Percentiles rank a stretch among this genome's conserved stretches.
Evolutionary conservation across 1,284 basidiomycete genomes (phyloP).

Genomic region (Anthracocystis walkeri): DNA sequence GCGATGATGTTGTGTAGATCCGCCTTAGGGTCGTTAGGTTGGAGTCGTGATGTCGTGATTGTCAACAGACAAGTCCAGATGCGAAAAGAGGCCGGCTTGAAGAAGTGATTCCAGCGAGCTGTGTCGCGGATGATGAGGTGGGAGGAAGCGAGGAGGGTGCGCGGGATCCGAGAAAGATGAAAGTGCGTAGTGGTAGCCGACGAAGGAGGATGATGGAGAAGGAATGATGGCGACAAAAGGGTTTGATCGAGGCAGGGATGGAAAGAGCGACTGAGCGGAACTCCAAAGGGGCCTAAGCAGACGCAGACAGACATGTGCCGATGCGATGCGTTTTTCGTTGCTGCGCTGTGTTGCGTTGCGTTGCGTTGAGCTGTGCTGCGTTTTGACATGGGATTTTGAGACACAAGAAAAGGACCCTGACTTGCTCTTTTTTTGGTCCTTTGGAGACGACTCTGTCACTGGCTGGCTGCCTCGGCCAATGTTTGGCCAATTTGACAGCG

Average conservation of each 20-base stretch:
- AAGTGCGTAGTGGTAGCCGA: background rate
- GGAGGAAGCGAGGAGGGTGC: background rate
- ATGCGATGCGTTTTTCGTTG: too few species aligned
- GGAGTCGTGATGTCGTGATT: background rate
- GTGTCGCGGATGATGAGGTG: background rate
- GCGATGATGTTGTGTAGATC: background rate
- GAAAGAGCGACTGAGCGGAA: background rate
- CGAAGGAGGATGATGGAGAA: background rate
- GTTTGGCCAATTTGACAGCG: background rate
- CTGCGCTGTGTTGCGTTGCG: too few species aligned
- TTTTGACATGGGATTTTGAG: background rate
- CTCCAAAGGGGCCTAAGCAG: background rate
- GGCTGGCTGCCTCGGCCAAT: background rate
- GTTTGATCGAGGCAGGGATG: slow-evolving; percentile 3
- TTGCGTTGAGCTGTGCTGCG: too few species aligned
- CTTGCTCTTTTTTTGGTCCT: too few species aligned
- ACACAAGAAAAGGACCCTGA: slow-evolving; percentile 1
- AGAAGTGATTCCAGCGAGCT: background rate
- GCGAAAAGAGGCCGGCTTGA: too few species aligned
- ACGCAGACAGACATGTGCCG: background rate
- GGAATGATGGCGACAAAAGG: slow-evolving; percentile 1
- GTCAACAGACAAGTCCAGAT: background rate
- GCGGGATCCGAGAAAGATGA: background rate
- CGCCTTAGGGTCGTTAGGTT: background rate
- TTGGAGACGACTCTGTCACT: background rate